These are phyloP conservation scores for Phaseolus lunatus DNA, from an alignment of 306 rosid species.

Conservation along the genomic window DNA sequence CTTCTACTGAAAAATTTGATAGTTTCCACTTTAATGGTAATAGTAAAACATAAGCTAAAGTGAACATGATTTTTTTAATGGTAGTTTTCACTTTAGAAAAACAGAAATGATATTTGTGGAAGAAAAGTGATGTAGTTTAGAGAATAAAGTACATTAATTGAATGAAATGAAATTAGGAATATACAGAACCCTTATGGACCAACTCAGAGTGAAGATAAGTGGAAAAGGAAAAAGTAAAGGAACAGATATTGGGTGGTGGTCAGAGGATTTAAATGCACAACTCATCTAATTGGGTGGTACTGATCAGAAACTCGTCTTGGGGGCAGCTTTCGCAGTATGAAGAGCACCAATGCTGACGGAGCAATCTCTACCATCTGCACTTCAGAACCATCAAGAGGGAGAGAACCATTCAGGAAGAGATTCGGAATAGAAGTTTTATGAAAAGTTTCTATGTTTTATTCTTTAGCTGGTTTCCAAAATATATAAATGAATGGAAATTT, in stretches of 20 bases:
- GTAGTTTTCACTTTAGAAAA: constrained; percentile 1
- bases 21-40: too few relatives aligned
- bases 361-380: constrained; percentile 74
- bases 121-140: not conserved
- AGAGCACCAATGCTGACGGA: constrained; percentile 78
- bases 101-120: not conserved
- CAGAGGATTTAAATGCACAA: constrained; percentile 37
- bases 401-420: too few relatives aligned
- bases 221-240: not conserved
- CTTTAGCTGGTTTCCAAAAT: too few relatives aligned
- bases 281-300: constrained; percentile 73
- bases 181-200: constrained; percentile 46
- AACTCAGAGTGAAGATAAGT: constrained; percentile 24
- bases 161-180: constrained; percentile 43
- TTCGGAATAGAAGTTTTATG: too few relatives aligned
- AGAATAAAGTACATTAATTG: constrained; percentile 18
- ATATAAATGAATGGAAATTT: too few relatives aligned
- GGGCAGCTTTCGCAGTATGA: constrained; percentile 77
- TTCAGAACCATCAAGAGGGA: not conserved
- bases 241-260: constrained; percentile 6
- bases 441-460: too few relatives aligned
- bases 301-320: constrained; percentile 74
- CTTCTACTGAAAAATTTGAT: too few relatives aligned
- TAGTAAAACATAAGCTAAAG: too few relatives aligned
- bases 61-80: too few relatives aligned